Conservation (phyloP, 768 basidiomycete genomes). For the Strobilomyces echinocephalus region DNA sequence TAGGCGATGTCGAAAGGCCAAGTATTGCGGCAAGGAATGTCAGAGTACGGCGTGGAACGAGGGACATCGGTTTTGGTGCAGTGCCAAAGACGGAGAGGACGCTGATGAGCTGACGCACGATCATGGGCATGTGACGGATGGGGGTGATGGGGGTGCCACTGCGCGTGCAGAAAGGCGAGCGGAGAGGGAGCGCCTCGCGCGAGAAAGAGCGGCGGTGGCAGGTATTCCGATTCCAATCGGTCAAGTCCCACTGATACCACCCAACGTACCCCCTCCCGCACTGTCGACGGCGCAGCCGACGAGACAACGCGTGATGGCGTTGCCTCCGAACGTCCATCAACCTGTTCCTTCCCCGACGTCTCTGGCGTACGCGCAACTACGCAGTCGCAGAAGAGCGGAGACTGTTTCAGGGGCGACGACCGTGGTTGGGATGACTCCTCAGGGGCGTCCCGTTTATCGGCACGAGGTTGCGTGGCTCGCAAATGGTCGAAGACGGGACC, state of each 20-base stretch:
- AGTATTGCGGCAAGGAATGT: slow-evolving; percentile 97
- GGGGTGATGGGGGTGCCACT: slow-evolving; percentile 7
- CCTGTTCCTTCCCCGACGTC: slow-evolving; percentile 20
- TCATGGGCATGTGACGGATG: slow-evolving; percentile 13
- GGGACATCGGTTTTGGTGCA: slow-evolving; percentile 94
- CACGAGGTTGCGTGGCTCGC: slow-evolving; percentile 27
- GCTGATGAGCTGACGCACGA: slow-evolving; percentile 31
- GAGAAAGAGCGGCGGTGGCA: slow-evolving; percentile 21
- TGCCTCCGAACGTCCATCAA: slow-evolving; percentile 25
- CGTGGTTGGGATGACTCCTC: slow-evolving; percentile 24
- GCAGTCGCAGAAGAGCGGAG: slow-evolving; percentile 31
- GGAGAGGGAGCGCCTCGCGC: slow-evolving; percentile 32
- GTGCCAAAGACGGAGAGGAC: slow-evolving; percentile 54
- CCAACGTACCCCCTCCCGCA: slow-evolving; percentile 14
- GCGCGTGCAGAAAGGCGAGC: slow-evolving; percentile 34
- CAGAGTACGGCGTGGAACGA: slow-evolving; percentile 96
- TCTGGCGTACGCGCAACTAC: slow-evolving; percentile 16
- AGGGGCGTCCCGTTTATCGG: slow-evolving; percentile 27
- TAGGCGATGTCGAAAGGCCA: slow-evolving; percentile 91
- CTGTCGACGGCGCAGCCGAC: slow-evolving; percentile 11
- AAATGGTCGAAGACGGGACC: slow-evolving; percentile 17
- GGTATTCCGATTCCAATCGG: slow-evolving; percentile 12
- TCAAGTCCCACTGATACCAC: slow-evolving; percentile 11
- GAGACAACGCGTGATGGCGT: slow-evolving; percentile 27
- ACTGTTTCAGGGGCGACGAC: slow-evolving; percentile 31